A percentile compares a stretch with the other conserved stretches of the same genome.
Evolutionary conservation across 2,329 filamentous ascomycete species (phyloP).

Genomic region (Karstenula rhodostoma): DNA sequence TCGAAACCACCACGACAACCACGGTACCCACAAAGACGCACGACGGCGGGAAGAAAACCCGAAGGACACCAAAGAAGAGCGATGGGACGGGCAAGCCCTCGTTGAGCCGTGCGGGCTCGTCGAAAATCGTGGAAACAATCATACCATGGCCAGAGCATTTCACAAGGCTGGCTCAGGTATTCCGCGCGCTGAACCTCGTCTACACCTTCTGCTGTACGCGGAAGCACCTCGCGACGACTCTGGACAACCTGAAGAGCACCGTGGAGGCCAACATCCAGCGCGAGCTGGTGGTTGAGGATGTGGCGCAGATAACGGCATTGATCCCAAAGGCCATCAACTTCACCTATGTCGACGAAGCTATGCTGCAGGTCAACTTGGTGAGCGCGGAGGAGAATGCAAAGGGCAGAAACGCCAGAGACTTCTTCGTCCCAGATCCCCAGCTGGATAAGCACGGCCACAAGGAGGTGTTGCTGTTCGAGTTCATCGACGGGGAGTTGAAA

Average conservation of each 20-base stretch:
- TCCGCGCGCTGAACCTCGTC: conserved; percentile 87
- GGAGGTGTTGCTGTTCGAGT: conserved; percentile 89
- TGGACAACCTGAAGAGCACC: conserved; percentile 83
- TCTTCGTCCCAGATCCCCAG: conserved; percentile 45
- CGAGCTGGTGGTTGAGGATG: conserved; percentile 75
- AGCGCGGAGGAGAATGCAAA: conserved; percentile 73
- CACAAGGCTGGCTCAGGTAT: conserved; percentile 74
- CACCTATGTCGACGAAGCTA: conserved; percentile 83
- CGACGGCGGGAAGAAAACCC: conserved; percentile 64
- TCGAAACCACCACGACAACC: conserved; percentile 40
- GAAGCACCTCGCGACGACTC: conserved; percentile 90
- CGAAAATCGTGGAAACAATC: conserved; percentile 59
- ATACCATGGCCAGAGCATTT: conserved; percentile 80
- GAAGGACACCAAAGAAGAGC: conserved; percentile 52
- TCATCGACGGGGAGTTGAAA: conserved; percentile 89
- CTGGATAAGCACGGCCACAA: conserved; percentile 56
- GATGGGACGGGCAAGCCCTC: conserved; percentile 46
- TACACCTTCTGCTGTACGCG: conserved; percentile 95
- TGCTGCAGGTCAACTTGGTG: conserved; percentile 80
- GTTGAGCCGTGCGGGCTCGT: conserved; percentile 55
- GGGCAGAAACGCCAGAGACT: conserved; percentile 61
- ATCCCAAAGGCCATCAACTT: conserved; percentile 83
- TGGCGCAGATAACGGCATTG: conserved; percentile 81
- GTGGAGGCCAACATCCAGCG: conserved; percentile 84
- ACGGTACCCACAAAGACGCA: conserved; percentile 64